These are phyloP conservation scores for Mycena indigotica DNA, from an alignment of 768 basidiomycete genomes.

Conservation along the genomic window DNA sequence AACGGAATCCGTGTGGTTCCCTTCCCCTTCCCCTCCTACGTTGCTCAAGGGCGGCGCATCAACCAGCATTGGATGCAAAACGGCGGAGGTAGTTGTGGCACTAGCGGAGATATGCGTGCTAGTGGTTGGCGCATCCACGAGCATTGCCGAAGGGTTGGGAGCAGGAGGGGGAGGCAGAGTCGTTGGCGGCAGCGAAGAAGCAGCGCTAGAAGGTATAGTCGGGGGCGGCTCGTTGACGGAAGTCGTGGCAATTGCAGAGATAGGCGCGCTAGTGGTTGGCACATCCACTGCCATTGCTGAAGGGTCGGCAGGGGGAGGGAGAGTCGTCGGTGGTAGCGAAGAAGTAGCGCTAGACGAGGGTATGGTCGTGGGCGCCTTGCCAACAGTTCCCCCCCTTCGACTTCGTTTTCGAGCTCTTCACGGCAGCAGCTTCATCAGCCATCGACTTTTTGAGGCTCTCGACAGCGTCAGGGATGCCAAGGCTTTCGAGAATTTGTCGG, in stretches of 20 bases:
- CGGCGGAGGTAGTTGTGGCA: too few relatives aligned
- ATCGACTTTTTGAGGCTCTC: background rate
- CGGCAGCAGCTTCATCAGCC: background rate
- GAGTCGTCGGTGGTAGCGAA: background rate
- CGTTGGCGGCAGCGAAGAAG: background rate
- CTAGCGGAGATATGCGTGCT: too few relatives aligned
- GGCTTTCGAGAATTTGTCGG: background rate
- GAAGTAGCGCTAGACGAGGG: background rate
- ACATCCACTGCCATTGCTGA: background rate
- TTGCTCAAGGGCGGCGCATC: background rate
- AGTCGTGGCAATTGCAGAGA: background rate
- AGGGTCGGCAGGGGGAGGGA: background rate
- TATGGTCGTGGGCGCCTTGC: background rate
- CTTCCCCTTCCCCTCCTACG: background rate
- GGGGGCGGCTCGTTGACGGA: background rate
- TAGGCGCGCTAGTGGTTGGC: background rate
- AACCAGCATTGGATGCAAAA: background rate
- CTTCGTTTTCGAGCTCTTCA: background rate
- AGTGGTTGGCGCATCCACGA: too few relatives aligned
- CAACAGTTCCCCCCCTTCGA: background rate
- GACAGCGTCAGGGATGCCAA: background rate
- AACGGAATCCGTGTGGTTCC: background rate
- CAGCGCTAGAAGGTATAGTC: background rate
- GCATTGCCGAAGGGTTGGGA: background rate
- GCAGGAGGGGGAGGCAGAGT: background rate